Conservation (phyloP, 306 rosid species). For the Citrullus mucosospermus region DNA sequence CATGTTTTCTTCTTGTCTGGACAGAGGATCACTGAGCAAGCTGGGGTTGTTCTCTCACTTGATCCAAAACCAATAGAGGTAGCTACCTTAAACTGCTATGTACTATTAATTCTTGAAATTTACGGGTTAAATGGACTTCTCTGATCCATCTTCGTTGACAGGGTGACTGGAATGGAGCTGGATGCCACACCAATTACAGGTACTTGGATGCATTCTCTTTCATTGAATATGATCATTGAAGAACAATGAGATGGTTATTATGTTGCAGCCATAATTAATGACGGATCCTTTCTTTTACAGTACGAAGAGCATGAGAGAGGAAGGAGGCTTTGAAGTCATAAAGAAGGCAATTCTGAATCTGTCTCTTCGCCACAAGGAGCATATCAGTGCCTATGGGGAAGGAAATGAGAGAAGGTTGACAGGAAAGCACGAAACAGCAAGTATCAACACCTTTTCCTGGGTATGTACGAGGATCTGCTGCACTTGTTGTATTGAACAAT, state of each 20-base stretch:
- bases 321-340: slow-evolving; percentile 79
- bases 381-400: slow-evolving; percentile 94
- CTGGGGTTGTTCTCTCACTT: slow-evolving; percentile 88
- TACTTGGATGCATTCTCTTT: slow-evolving; percentile 13
- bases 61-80: slow-evolving; percentile 99
- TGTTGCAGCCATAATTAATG: slow-evolving; percentile 1
- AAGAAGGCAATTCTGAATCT: slow-evolving; percentile 95
- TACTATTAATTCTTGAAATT: not conserved
- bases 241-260: not conserved
- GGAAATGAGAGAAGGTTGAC: slow-evolving; percentile 98
- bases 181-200: slow-evolving; percentile 98
- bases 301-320: slow-evolving; percentile 97
- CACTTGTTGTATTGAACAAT: slow-evolving; percentile 5
- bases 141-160: slow-evolving; percentile 18
- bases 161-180: slow-evolving; percentile 99
- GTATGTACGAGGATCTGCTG: slow-evolving; percentile 28
- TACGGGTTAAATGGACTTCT: slow-evolving; percentile 4
- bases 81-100: slow-evolving; percentile 14
- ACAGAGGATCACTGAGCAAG: slow-evolving; percentile 98
- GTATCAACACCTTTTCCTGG: slow-evolving; percentile 83
- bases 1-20: slow-evolving; percentile 5
- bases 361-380: slow-evolving; percentile 80
- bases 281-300: slow-evolving; percentile 27
- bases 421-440: slow-evolving; percentile 97
- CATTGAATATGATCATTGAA: slow-evolving; percentile 1